Percentiles rank a stretch among this genome's conserved stretches.
These are phyloP conservation scores for Leptodontidium sp. DNA, from an alignment of 2,329 filamentous ascomycete genomes.

Conservation along the genomic window DNA sequence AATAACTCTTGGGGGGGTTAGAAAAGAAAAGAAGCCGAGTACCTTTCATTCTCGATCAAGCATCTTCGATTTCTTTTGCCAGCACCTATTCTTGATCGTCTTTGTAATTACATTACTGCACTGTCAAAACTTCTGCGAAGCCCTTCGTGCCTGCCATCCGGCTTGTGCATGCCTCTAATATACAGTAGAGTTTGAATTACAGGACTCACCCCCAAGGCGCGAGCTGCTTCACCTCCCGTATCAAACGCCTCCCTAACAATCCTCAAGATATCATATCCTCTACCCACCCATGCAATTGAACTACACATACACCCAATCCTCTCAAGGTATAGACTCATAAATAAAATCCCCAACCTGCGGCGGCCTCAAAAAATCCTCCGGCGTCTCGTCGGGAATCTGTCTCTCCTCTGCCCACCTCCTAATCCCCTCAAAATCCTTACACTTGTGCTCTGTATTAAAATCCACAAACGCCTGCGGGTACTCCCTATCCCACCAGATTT, in stretches of 20 bases:
- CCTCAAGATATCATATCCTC: neutral
- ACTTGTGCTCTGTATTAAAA: constrained; percentile 62
- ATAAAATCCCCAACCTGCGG: constrained; percentile 38
- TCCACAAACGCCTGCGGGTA: constrained; percentile 56
- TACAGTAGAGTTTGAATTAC: too few relatives aligned
- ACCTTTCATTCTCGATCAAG: too few relatives aligned
- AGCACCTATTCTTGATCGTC: too few relatives aligned
- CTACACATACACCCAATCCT: neutral
- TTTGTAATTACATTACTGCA: too few relatives aligned
- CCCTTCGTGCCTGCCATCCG: too few relatives aligned
- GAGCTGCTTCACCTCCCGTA: neutral
- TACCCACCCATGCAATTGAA: neutral
- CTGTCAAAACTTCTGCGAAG: too few relatives aligned
- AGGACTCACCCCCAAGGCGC: neutral
- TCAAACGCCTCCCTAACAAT: neutral
- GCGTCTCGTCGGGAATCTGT: constrained; percentile 49
- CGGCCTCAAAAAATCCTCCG: constrained; percentile 42
- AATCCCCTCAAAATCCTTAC: constrained; percentile 61
- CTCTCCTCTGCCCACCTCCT: constrained; percentile 58
- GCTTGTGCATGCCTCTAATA: too few relatives aligned
- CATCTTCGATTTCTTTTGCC: too few relatives aligned
- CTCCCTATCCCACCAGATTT: constrained; percentile 59
- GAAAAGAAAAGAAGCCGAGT: too few relatives aligned
- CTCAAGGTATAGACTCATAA: constrained; percentile 40
- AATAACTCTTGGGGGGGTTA: neutral